These are phyloP conservation scores for Schizosaccharomyces osmophilus DNA, from an alignment of 805 yeast genomes.

Conservation along the genomic window DNA sequence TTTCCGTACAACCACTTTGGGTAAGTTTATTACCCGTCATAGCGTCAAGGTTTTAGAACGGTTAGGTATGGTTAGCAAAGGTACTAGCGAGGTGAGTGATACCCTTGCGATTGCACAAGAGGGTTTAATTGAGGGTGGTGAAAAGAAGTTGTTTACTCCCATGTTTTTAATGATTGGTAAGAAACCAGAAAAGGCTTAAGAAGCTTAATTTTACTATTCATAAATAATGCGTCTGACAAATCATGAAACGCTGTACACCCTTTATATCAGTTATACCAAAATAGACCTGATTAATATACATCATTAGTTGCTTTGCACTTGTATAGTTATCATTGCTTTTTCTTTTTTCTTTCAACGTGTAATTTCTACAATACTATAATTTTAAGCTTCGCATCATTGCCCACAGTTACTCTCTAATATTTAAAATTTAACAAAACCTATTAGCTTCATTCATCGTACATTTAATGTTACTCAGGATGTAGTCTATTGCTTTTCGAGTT, in stretches of 20 bases:
- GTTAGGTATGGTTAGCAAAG: slow-evolving; percentile 76
- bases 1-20: slow-evolving; percentile 66
- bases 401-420: not conserved
- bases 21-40: slow-evolving; percentile 66
- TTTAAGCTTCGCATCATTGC: too few relatives aligned
- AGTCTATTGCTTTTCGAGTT: not conserved
- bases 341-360: too few relatives aligned
- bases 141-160: slow-evolving; percentile 59
- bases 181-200: slow-evolving; percentile 33
- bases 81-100: slow-evolving; percentile 64
- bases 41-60: slow-evolving; percentile 63
- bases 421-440: not conserved
- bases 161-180: slow-evolving; percentile 83
- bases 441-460: not conserved
- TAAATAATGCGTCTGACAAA: not conserved
- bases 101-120: slow-evolving; percentile 96
- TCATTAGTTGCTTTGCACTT: too few relatives aligned
- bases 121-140: slow-evolving; percentile 82
- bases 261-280: not conserved
- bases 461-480: not conserved
- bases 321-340: too few relatives aligned
- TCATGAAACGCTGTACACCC: not conserved
- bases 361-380: too few relatives aligned
- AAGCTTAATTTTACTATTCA: not conserved
- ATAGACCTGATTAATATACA: too few relatives aligned